Evolutionary conservation across 2,329 filamentous ascomycete species (phyloP), one percentile per base, ranked within the genome.

Genomic region (Penicillium rolfsii): DNA sequence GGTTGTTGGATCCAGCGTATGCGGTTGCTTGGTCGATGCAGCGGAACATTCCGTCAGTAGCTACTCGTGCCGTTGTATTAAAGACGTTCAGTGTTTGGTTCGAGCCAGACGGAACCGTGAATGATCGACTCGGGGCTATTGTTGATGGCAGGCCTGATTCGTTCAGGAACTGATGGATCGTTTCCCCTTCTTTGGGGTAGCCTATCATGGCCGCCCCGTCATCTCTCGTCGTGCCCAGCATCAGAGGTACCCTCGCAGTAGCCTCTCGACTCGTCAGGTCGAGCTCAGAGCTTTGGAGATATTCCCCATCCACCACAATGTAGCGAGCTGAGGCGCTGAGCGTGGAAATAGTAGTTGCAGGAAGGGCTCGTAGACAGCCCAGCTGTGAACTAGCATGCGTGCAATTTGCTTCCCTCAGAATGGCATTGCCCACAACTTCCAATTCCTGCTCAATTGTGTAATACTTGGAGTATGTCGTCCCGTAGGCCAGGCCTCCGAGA

Each of bases 1-100:
- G 73, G 16, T 77, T 80, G 16, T 63, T 60, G 0, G 81, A 74
- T 2, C 81, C 84, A 0, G 83, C 77, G 67, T 82, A 83, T 6
- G 82, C 82, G 2, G 85, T 87, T 5, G 85, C 84, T 71, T 87
- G 81, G 69, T 86, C 84, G 54, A 84, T 75, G 70, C 86, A 88
- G 59, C 85, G 82, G 77, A 87, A 87, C 8, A 82, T 81, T 55
- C 80, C 83, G 70, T 88, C 85, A 2, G 85, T 87, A 2, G 83
- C 81, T 43, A 87, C 76, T 5, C 82, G 82, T 6, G 82, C 76
- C 22, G 81, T 80, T 36, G 83, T 77, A 61, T 85, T 86, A 78
- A 83, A 87, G 2, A 85, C 77, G 61, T 85, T 81, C 6, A 85
- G 78, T 0, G 84, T 86, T 8, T 79, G 60, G 52, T 86, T 85